These are phyloP conservation scores for Tetrapisispora namnaoensis DNA, from an alignment of 805 yeast species.

Conservation along the genomic window DNA sequence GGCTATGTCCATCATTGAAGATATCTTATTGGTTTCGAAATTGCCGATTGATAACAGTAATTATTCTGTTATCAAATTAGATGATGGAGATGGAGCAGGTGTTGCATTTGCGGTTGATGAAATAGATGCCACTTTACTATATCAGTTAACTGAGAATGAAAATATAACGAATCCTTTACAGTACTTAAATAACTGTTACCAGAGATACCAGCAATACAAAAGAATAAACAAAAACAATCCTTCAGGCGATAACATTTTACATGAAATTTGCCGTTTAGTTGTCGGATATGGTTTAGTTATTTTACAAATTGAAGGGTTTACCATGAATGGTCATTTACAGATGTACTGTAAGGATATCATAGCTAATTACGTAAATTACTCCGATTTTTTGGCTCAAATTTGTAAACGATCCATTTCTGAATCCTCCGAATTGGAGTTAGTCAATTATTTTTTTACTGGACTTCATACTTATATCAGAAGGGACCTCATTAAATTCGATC, in stretches of 20 bases:
- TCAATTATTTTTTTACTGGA: constrained; percentile 38
- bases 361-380: constrained; percentile 20
- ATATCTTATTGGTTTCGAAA: constrained; percentile 19
- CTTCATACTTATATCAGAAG: constrained; percentile 20
- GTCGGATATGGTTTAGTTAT: constrained; percentile 55
- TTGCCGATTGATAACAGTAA: constrained; percentile 9
- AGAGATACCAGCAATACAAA: constrained; percentile 29
- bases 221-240: constrained; percentile 37
- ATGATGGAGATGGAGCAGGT: constrained; percentile 9
- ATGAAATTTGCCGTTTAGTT: constrained; percentile 35
- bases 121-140: constrained; percentile 24
- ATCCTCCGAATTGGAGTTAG: constrained; percentile 51
- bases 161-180: constrained; percentile 15
- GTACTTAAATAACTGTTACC: constrained; percentile 23
- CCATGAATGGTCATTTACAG: constrained; percentile 16
- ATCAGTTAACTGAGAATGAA: constrained; percentile 28
- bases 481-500: constrained; percentile 28
- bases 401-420: constrained; percentile 53
- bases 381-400: constrained; percentile 47
- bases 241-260: constrained; percentile 31
- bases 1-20: constrained; percentile 19
- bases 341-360: constrained; percentile 25
- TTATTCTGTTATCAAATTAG: constrained; percentile 8
- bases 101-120: constrained; percentile 6
- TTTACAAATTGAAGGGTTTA: constrained; percentile 55